phyloP scores from a whole-genome alignment of 345 rosid genomes.

The Cardamine occulta region DNA sequence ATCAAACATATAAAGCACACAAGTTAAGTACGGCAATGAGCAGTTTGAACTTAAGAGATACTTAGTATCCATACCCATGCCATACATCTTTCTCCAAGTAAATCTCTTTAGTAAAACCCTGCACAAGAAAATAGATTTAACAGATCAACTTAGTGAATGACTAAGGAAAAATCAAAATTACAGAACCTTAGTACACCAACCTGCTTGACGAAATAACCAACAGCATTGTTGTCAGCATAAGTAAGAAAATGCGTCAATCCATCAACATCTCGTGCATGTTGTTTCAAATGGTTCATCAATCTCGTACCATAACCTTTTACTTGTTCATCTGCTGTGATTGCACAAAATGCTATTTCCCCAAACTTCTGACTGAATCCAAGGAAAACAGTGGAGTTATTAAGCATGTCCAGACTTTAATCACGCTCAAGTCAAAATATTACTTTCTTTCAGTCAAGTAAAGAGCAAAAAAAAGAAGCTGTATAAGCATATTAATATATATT shows the following conservation, averaged over 20 bases:
- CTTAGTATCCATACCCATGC: constrained; percentile 78
- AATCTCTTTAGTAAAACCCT: constrained; percentile 99
- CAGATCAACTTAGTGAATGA: constrained; percentile 22
- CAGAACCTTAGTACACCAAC: constrained; percentile 43
- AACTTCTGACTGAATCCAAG: constrained; percentile 75
- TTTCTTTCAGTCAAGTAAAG: constrained; percentile 11
- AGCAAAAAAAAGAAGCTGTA: background rate
- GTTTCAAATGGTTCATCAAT: constrained; percentile 98
- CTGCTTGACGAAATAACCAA: constrained; percentile 98
- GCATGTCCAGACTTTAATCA: constrained; percentile 10
- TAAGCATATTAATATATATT: background rate
- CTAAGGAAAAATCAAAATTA: background rate
- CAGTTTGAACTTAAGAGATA: constrained; percentile 21
- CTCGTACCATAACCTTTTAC: constrained; percentile 99
- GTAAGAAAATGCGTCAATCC: constrained; percentile 97
- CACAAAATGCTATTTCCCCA: constrained; percentile 99
- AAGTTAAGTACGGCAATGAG: background rate
- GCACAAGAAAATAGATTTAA: constrained; percentile 34
- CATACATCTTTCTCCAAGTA: constrained; percentile 95
- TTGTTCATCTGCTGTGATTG: constrained; percentile 99
- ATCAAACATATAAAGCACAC: constrained; percentile 18
- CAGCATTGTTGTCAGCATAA: constrained; percentile 98
- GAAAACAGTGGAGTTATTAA: constrained; percentile 36
- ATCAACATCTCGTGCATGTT: constrained; percentile 95
- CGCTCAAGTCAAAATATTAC: constrained; percentile 12